These are phyloP conservation scores for Backusella tarrabulga DNA, from an alignment of 192 early-diverging fungal species.

Conservation along the genomic window DNA sequence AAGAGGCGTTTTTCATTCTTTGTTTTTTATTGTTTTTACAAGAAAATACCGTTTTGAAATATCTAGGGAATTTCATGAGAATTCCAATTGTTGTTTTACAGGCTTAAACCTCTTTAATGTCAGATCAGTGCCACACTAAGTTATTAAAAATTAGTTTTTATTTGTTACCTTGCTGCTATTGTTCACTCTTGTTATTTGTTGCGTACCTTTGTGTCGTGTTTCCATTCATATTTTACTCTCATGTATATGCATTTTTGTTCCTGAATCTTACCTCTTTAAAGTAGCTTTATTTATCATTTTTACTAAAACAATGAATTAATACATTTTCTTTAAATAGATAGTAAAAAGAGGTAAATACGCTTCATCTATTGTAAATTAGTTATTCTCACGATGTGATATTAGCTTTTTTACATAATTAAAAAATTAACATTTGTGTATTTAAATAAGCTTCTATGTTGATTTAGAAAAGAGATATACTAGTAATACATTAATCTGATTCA, in stretches of 20 bases:
- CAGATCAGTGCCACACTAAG: neutral
- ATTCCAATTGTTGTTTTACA: neutral
- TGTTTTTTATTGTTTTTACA: neutral
- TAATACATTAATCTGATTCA: neutral
- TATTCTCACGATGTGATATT: neutral
- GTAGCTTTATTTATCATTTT: neutral
- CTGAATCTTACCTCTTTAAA: neutral
- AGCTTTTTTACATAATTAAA: neutral
- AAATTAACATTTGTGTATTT: neutral
- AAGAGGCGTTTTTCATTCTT: neutral
- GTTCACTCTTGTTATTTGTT: neutral
- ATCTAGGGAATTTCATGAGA: neutral
- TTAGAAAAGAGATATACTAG: neutral
- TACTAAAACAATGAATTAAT: neutral
- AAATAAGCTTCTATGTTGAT: neutral
- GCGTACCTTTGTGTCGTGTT: neutral
- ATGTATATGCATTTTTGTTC: neutral
- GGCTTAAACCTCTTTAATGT: constrained; percentile 4
- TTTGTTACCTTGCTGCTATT: neutral
- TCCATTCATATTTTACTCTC: neutral
- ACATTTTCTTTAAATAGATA: neutral
- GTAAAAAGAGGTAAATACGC: neutral
- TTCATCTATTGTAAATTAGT: neutral
- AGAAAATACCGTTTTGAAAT: constrained; percentile 5
- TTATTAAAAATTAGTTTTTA: neutral